Evolutionary conservation across 1,139 yeast genomes (phyloP), one percentile per base, ranked within the genome.

Genomic region (Arxiozyma bovina): DNA sequence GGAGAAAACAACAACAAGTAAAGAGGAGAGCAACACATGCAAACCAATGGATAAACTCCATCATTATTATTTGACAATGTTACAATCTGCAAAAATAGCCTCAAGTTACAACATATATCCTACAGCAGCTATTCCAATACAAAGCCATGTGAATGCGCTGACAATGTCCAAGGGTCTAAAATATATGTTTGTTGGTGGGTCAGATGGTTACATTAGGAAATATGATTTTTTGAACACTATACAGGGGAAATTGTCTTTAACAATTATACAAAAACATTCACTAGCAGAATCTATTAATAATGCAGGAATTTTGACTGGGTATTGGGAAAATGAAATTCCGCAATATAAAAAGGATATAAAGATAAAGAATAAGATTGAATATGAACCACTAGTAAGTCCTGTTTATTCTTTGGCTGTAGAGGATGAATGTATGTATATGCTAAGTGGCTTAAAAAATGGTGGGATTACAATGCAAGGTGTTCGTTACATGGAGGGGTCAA

Each of bases 271-370:
- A 68, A 82, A 82, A 63, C 99, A 93, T 69, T 87, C 89, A 51
- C 74, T 89, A 56, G 90, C 89, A 20, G 99, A 93, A 67, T 80
- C 95, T 0, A 80, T 93, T 43, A 79, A 87, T 25, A 85, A 83
- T 62, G 93, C 93, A 0, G 99, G 98, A 4, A 85, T 88, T 1
- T 73, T 91, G 17, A 71, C 79, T 40, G 85, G 95, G 0, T 93
- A 89, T 71, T 93, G 98, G 97, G 98, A 91, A 65, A 94, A 93
- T 69, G 99, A 91, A 70, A 87, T 89, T 65, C 96, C 96, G 0
- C 74, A 81, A 58, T 64, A 65, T 63, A 61, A 76, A 73, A 72
- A 81, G 73, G 61, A 79, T 68, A 67, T 68, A 42, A 72, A 73
- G 54, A 57, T 70, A 60, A 54, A 59, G 1, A 72, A 69, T 34